These are phyloP conservation scores for Phytophthora uliginosa DNA, from an alignment of 352 stramenopile genomes.

Conservation along the genomic window DNA sequence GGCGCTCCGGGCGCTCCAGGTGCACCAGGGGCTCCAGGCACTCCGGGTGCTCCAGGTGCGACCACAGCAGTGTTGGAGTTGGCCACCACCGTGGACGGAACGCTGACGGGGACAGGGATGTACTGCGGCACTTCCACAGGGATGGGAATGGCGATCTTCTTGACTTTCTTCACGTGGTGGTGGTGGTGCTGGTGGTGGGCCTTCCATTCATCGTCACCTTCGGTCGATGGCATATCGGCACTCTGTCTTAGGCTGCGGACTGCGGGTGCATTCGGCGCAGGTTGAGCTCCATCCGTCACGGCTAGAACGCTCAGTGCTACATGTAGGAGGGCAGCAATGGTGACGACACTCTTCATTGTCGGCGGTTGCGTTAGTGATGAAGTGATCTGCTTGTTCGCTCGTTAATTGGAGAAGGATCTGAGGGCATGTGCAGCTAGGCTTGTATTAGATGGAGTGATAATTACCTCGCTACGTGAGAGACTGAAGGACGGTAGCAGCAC, in stretches of 20 bases:
- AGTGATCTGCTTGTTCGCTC: conserved; percentile 3
- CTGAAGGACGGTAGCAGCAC: background rate
- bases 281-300: conserved; percentile 7
- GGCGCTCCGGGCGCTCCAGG: conserved; percentile 5
- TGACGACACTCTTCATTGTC: conserved; percentile 25
- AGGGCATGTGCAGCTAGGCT: background rate
- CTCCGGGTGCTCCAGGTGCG: conserved; percentile 16
- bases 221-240: conserved; percentile 11
- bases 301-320: conserved; percentile 21
- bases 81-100: conserved; percentile 35
- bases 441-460: background rate
- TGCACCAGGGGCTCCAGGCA: background rate
- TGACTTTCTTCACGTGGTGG: conserved; percentile 37
- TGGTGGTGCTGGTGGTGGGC: conserved; percentile 19
- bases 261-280: conserved; percentile 1
- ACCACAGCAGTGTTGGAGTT: conserved; percentile 34
- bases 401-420: background rate
- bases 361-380: background rate
- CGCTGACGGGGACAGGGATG: conserved; percentile 34
- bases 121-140: conserved; percentile 38
- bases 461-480: background rate
- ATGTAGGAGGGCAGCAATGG: conserved; percentile 21
- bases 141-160: conserved; percentile 45
- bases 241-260: conserved; percentile 14
- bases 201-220: conserved; percentile 26